These are phyloP conservation scores for Puccinia coronata DNA, from an alignment of 1,284 basidiomycete species.

Conservation along the genomic window DNA sequence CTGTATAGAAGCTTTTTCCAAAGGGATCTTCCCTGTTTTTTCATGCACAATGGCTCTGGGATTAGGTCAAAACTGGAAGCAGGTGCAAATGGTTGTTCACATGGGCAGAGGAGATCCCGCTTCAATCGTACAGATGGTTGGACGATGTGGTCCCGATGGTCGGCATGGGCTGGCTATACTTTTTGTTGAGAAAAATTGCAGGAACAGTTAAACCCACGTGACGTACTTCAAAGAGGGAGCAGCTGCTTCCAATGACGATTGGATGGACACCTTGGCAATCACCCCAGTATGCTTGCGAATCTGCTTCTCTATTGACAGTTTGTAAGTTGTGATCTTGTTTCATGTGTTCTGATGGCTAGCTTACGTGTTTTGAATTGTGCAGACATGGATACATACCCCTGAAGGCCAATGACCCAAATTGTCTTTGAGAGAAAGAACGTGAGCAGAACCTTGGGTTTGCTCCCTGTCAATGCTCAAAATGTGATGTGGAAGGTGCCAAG, in stretches of 20 bases:
- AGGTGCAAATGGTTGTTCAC: constrained; percentile 5
- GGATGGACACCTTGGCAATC: constrained; percentile 18
- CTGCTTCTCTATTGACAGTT: too few relatives aligned
- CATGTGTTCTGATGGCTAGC: background rate
- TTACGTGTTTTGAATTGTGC: background rate
- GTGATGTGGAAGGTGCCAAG: background rate
- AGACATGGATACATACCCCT: constrained; percentile 15
- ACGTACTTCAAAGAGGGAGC: background rate
- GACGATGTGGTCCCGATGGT: constrained; percentile 4
- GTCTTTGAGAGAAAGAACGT: background rate
- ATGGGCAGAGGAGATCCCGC: constrained; percentile 26
- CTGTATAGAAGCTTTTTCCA: background rate
- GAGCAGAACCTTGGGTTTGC: background rate
- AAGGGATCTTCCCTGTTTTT: background rate
- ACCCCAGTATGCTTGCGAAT: constrained; percentile 8
- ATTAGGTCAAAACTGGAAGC: too few relatives aligned
- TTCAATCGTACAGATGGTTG: constrained; percentile 8
- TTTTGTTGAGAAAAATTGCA: background rate
- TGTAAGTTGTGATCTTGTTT: background rate
- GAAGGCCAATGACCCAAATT: background rate
- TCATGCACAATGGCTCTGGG: constrained; percentile 30
- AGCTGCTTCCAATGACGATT: background rate
- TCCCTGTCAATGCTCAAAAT: constrained; percentile 1
- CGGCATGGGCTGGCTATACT: background rate
- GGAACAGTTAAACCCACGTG: background rate